Evolutionary conservation across 1,139 yeast genomes (phyloP), one percentile per base, ranked within the genome.

Genomic region (Suhomyces choctaworum): DNA sequence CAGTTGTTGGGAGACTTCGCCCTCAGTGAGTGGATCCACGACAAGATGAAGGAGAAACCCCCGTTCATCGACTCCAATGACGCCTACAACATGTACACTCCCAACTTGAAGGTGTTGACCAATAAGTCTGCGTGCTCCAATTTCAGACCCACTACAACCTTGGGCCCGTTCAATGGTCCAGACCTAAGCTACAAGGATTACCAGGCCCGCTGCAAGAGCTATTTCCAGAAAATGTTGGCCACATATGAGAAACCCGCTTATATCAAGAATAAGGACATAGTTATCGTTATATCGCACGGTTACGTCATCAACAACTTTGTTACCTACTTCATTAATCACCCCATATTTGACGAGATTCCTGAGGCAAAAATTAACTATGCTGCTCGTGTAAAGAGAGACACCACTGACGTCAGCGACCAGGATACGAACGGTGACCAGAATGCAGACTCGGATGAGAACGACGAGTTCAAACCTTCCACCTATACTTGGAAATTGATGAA

Each of bases 31-130:
- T 70, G 76, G 76, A 59, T 70, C 41, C 76, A 70, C 42, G 75
- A 69, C 37, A 59, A 63, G 31, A 70, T 70, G 76, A 54, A 53
- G 34, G 58, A 65, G 34, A 65, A 68, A 42, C 75, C 76, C 5
- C 75, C 74, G 3, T 68, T 66, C 41, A 44, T 53, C 17, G 76
- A 70, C 50, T 65, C 73, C 23, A 66, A 66, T 39, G 75, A 69
- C 45, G 76, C 75, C 5, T 70, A 70, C 48, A 64, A 67, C 41
- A 67, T 70, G 74, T 70, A 69, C 42, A 70, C 73, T 5, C 74
- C 75, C 22, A 70, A 70, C 45, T 48, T 69, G 36, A 68, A 66
- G 48, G 43, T 51, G 28, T 47, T 70, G 45, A 55, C 54, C 31
- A 70, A 70, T 44, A 57, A 62, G 37, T 51, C 58, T 25, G 56